Percentiles rank a stretch among this genome's conserved stretches.
These are phyloP conservation scores for Austropuccinia psidii DNA, from an alignment of 1,284 basidiomycete species.

Conservation along the genomic window DNA sequence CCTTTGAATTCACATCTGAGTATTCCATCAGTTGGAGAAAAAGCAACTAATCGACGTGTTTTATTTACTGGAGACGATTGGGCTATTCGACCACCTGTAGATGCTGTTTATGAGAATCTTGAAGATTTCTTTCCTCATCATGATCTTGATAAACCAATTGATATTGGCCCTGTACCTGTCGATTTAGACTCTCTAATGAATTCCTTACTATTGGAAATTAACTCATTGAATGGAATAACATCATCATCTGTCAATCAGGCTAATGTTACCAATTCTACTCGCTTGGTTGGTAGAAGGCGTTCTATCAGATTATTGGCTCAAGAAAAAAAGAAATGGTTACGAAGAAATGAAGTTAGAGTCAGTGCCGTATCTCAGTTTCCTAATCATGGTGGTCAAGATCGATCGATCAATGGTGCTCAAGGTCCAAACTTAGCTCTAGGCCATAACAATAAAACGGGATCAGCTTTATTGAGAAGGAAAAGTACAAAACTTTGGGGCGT, in stretches of 20 bases:
- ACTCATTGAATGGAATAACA: slow-evolving; percentile 38
- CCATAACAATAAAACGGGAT: not conserved
- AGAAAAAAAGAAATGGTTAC: slow-evolving; percentile 58
- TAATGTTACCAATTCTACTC: not conserved
- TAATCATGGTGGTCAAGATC: slow-evolving; percentile 44
- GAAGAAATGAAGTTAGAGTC: too few species aligned
- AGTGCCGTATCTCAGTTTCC: slow-evolving; percentile 52
- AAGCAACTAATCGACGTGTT: not conserved
- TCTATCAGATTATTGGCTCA: slow-evolving; percentile 59
- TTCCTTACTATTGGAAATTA: slow-evolving; percentile 51
- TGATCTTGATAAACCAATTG: slow-evolving; percentile 89
- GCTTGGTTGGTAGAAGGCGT: slow-evolving; percentile 64
- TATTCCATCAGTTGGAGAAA: too few species aligned
- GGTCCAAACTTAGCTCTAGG: not conserved
- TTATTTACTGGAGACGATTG: slow-evolving; percentile 42
- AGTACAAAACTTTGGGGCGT: slow-evolving; percentile 96
- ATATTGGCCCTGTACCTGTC: slow-evolving; percentile 64
- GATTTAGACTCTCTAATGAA: too few species aligned
- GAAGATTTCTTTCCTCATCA: slow-evolving; percentile 94
- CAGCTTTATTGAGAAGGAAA: slow-evolving; percentile 61
- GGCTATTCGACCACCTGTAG: slow-evolving; percentile 74
- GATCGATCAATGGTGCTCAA: slow-evolving; percentile 14
- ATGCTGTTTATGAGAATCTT: slow-evolving; percentile 85
- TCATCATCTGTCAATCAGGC: slow-evolving; percentile 40
- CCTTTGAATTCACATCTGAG: too few species aligned